Conservation (phyloP, 192 early-diverging fungal species). For the Radiomyces spectabilis region DNA sequence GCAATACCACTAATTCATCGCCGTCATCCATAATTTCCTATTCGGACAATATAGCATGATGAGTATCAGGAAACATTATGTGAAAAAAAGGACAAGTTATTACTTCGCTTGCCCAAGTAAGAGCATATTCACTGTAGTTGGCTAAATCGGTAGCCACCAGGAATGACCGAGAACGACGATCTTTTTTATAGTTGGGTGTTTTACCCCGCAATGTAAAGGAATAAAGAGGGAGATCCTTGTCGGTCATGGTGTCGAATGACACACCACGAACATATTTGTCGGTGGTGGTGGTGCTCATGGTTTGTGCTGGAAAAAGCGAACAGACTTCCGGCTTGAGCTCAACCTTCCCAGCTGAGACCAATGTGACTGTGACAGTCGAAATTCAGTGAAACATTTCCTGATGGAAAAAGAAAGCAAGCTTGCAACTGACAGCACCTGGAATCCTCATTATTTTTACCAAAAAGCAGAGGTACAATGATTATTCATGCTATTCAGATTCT, state of each 20-base stretch:
- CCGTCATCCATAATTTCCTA: constrained; percentile 43
- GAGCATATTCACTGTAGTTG: constrained; percentile 40
- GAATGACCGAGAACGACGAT: constrained; percentile 33
- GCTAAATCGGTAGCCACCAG: constrained; percentile 45
- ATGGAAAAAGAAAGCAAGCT: too few relatives aligned
- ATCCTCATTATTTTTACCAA: too few relatives aligned
- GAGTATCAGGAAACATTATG: not conserved
- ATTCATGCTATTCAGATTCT: too few relatives aligned
- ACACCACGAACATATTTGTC: constrained; percentile 27
- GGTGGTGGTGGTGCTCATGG: too few relatives aligned
- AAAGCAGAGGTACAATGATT: too few relatives aligned
- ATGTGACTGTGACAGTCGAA: too few relatives aligned
- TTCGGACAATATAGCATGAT: not conserved
- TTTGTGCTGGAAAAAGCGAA: too few relatives aligned
- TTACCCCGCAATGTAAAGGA: constrained; percentile 40
- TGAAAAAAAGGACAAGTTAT: not conserved
- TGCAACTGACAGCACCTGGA: too few relatives aligned
- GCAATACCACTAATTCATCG: constrained; percentile 34
- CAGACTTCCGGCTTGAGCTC: too few relatives aligned
- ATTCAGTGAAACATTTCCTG: too few relatives aligned
- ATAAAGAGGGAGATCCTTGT: constrained; percentile 29
- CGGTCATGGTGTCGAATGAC: constrained; percentile 31
- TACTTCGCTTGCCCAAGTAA: constrained; percentile 41
- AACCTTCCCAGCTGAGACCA: too few relatives aligned
- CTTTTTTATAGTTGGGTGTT: constrained; percentile 32